These are phyloP conservation scores for Umbelopsis vinacea DNA, from an alignment of 192 early-diverging fungal species.

Conservation along the genomic window DNA sequence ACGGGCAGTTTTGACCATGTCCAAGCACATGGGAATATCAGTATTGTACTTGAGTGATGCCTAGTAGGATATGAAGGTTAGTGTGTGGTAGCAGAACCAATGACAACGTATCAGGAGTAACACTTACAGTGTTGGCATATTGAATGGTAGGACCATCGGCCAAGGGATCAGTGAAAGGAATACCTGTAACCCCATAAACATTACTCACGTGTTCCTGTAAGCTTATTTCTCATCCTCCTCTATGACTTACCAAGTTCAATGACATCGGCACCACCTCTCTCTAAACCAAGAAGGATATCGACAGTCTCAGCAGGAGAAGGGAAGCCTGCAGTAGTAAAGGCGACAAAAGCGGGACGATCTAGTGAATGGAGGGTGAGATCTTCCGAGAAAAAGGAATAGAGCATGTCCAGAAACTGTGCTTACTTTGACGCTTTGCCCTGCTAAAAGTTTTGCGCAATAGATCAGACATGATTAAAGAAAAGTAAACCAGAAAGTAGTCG, in stretches of 20 bases:
- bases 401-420: background rate
- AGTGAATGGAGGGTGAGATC: constrained; percentile 12
- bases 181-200: constrained; percentile 46
- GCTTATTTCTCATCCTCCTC: too few relatives aligned
- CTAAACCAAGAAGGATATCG: constrained; percentile 83
- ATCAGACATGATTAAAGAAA: constrained; percentile 25
- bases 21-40: constrained; percentile 82
- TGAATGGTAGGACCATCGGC: constrained; percentile 99
- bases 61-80: constrained; percentile 37
- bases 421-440: constrained; percentile 22
- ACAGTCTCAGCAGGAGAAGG: constrained; percentile 82
- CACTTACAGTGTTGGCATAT: constrained; percentile 76
- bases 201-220: background rate
- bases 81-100: constrained; percentile 2
- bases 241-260: constrained; percentile 84
- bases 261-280: constrained; percentile 91
- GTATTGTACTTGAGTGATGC: constrained; percentile 78
- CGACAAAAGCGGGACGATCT: constrained; percentile 87
- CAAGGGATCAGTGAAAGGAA: constrained; percentile 97
- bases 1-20: constrained; percentile 81
- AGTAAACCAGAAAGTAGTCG: background rate
- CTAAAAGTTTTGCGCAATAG: constrained; percentile 20
- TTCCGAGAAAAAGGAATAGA: background rate
- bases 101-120: background rate
- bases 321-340: constrained; percentile 93